Percentiles rank a stretch among this genome's conserved stretches.
phyloP scores from a whole-genome alignment of 768 basidiomycete genomes.

The Polyporus arcularius region DNA sequence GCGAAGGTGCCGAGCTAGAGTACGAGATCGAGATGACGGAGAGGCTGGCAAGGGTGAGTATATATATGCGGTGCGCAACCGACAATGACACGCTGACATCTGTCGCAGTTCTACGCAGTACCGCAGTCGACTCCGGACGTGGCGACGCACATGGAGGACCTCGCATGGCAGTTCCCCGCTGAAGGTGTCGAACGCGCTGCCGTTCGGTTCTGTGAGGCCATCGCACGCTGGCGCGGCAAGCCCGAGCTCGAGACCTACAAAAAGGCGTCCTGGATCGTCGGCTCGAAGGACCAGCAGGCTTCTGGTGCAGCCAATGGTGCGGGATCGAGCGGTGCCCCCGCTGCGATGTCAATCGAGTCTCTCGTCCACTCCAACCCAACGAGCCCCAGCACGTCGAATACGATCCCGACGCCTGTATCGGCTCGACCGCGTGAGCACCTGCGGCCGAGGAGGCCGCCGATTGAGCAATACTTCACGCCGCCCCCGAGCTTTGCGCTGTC shows the following conservation, averaged over 20 bases:
- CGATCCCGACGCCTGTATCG: slow-evolving; percentile 12
- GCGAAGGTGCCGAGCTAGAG: slow-evolving; percentile 63
- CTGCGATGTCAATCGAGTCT: slow-evolving; percentile 60
- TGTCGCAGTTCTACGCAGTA: slow-evolving; percentile 71
- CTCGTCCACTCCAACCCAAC: slow-evolving; percentile 72
- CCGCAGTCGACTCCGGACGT: slow-evolving; percentile 72
- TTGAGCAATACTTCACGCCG: slow-evolving; percentile 39
- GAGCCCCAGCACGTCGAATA: slow-evolving; percentile 41
- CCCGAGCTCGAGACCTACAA: slow-evolving; percentile 73
- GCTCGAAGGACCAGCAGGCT: slow-evolving; percentile 52
- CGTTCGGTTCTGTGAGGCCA: slow-evolving; percentile 78
- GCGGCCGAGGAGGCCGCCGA: slow-evolving; percentile 34
- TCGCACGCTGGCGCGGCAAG: slow-evolving; percentile 81
- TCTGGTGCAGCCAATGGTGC: slow-evolving; percentile 12
- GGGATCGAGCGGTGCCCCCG: slow-evolving; percentile 29
- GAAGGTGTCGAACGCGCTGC: slow-evolving; percentile 81
- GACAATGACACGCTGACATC: slow-evolving; percentile 7
- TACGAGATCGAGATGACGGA: slow-evolving; percentile 77
- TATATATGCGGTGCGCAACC: background rate
- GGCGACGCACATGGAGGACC: slow-evolving; percentile 75
- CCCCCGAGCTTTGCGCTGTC: slow-evolving; percentile 25
- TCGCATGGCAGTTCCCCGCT: slow-evolving; percentile 79
- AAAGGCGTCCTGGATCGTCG: slow-evolving; percentile 33
- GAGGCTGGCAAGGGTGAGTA: slow-evolving; percentile 64
- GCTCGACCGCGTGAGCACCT: background rate